phyloP scores from a whole-genome alignment of 2,329 filamentous ascomycete genomes.

The Xylariaceae sp. region DNA sequence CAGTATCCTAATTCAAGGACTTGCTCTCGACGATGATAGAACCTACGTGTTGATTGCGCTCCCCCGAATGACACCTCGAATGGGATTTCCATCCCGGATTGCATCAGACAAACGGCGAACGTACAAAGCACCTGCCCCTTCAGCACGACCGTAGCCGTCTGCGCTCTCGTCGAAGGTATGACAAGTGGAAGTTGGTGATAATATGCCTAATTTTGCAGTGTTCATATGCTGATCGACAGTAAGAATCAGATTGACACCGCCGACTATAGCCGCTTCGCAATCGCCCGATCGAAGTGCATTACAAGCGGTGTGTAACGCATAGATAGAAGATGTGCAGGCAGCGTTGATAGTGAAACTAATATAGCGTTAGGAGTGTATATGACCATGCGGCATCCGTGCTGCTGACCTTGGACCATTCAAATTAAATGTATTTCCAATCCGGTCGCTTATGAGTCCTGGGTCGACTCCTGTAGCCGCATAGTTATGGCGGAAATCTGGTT shows the following conservation, averaged over 20 bases:
- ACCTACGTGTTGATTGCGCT: conserved; percentile 23
- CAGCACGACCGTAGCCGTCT: conserved; percentile 28
- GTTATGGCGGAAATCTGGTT: conserved; percentile 23
- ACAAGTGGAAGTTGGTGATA: conserved; percentile 33
- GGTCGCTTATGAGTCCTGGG: conserved; percentile 35
- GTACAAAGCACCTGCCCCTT: conserved; percentile 23
- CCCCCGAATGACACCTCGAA: conserved; percentile 25
- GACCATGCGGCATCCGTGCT: neutral
- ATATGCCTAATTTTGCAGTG: conserved; percentile 30
- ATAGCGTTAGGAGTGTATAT: neutral
- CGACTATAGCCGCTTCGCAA: conserved; percentile 35
- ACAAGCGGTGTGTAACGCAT: conserved; percentile 33
- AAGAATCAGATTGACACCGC: conserved; percentile 36
- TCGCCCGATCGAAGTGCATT: conserved; percentile 29
- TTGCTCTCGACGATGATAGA: conserved; percentile 10
- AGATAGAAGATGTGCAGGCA: conserved; percentile 38
- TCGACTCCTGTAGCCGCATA: conserved; percentile 32
- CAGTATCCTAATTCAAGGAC: conserved; percentile 7
- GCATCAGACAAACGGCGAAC: conserved; percentile 28
- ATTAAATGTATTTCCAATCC: conserved; percentile 38
- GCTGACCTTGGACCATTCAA: conserved; percentile 31
- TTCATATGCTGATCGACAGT: conserved; percentile 29
- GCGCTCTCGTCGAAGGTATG: conserved; percentile 30
- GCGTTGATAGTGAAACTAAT: conserved; percentile 25
- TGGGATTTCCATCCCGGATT: conserved; percentile 23